These are phyloP conservation scores for Brassica rapa DNA, from an alignment of 345 rosid species.

Conservation along the genomic window DNA sequence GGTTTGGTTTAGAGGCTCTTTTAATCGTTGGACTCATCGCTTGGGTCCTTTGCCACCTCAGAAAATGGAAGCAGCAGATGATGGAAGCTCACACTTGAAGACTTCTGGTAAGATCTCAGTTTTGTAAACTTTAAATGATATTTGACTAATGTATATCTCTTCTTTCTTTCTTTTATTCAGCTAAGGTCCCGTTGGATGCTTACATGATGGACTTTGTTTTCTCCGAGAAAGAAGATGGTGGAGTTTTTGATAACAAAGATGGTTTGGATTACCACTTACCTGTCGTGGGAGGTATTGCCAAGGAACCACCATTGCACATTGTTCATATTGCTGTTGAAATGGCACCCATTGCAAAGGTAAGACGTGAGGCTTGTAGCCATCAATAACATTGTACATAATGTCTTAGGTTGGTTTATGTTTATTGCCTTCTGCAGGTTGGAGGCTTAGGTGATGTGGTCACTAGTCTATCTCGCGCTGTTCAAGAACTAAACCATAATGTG, in stretches of 20 bases:
- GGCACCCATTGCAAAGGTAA: conserved; percentile 97
- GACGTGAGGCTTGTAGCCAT: background rate
- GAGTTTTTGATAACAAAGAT: conserved; percentile 69
- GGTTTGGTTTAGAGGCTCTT: conserved; percentile 91
- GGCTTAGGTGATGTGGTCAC: conserved; percentile 97
- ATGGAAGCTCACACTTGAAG: conserved; percentile 58
- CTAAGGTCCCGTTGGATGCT: conserved; percentile 89
- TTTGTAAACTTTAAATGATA: background rate
- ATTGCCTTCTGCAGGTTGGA: conserved; percentile 67
- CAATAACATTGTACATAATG: background rate
- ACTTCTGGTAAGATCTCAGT: conserved; percentile 31
- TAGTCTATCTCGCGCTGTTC: conserved; percentile 95
- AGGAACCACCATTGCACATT: conserved; percentile 88
- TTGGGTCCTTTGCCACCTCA: conserved; percentile 78
- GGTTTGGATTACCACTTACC: conserved; percentile 89
- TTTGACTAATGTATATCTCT: conserved; percentile 22
- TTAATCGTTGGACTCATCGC: conserved; percentile 90
- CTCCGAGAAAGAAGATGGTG: conserved; percentile 89
- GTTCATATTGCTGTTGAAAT: conserved; percentile 95
- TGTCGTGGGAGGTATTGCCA: conserved; percentile 65
- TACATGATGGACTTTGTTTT: conserved; percentile 96
- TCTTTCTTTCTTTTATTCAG: conserved; percentile 51
- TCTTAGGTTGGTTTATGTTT: background rate
- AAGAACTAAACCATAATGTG: conserved; percentile 85
- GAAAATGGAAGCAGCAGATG: conserved; percentile 66